These are phyloP conservation scores for Dothistroma pini DNA, from an alignment of 2,329 filamentous ascomycete species.

Conservation along the genomic window DNA sequence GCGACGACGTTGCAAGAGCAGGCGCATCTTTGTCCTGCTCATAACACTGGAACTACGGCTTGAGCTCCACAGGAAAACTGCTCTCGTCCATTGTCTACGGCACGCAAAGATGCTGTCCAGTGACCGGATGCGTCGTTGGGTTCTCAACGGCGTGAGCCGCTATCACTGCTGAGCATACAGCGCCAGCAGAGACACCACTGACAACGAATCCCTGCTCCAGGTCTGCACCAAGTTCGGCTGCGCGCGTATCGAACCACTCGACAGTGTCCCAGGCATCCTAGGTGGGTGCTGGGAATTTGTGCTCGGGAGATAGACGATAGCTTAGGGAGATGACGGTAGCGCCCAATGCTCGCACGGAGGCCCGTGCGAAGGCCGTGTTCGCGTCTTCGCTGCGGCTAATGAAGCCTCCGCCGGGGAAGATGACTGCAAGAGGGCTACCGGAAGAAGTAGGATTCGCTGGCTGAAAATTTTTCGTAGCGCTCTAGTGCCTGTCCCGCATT, in stretches of 20 bases:
- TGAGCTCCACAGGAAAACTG: slow-evolving; percentile 38
- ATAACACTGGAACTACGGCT: slow-evolving; percentile 34
- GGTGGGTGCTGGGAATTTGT: slow-evolving; percentile 44
- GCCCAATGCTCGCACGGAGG: slow-evolving; percentile 9
- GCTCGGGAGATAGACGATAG: slow-evolving; percentile 46
- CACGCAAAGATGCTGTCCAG: slow-evolving; percentile 40
- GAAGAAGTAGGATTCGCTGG: slow-evolving; percentile 19
- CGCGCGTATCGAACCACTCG: slow-evolving; percentile 32
- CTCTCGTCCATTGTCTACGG: slow-evolving; percentile 39
- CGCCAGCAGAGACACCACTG: slow-evolving; percentile 46
- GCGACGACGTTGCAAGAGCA: background rate
- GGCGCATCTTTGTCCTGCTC: slow-evolving; percentile 13
- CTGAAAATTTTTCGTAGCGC: slow-evolving; percentile 33
- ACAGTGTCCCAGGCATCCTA: slow-evolving; percentile 47
- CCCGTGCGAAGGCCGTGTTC: slow-evolving; percentile 17
- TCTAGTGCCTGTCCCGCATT: slow-evolving; percentile 36
- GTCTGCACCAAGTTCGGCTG: slow-evolving; percentile 35
- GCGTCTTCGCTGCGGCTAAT: slow-evolving; percentile 21
- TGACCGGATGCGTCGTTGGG: slow-evolving; percentile 41
- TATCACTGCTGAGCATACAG: slow-evolving; percentile 38
- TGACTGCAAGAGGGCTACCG: slow-evolving; percentile 25
- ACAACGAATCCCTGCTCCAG: slow-evolving; percentile 45
- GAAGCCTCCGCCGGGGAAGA: slow-evolving; percentile 28
- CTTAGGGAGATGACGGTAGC: slow-evolving; percentile 6
- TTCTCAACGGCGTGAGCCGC: slow-evolving; percentile 42